These are phyloP conservation scores for Closterium sp. DNA, from an alignment of 139 green algal species.

Conservation along the genomic window DNA sequence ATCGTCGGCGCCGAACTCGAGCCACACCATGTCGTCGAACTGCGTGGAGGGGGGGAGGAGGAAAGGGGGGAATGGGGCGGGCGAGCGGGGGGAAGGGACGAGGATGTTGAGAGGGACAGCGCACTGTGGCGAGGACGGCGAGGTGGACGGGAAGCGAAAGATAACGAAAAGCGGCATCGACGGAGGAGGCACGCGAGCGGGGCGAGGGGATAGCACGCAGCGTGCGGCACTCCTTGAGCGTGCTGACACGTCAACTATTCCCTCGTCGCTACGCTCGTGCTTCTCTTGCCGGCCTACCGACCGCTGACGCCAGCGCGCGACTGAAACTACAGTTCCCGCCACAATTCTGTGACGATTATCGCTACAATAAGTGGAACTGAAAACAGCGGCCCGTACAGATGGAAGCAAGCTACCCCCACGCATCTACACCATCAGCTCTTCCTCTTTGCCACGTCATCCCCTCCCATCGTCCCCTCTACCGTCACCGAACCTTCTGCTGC, in stretches of 20 bases:
- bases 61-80: not conserved
- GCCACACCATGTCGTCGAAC: conserved; percentile 32
- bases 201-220: not conserved
- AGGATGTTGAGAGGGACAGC: not conserved
- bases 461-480: not conserved
- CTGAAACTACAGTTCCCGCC: too few species aligned
- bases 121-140: too few species aligned
- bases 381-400: not conserved
- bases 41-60: conserved; percentile 36
- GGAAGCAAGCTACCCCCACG: not conserved
- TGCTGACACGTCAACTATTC: not conserved
- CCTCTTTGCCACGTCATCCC: not conserved
- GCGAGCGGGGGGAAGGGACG: too few species aligned
- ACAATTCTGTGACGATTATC: not conserved
- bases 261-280: not conserved
- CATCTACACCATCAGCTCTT: not conserved
- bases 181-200: not conserved
- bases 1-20: not conserved
- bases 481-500: not conserved
- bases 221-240: not conserved
- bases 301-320: not conserved
- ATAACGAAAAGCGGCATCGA: not conserved
- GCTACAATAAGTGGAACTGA: not conserved
- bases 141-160: too few species aligned
- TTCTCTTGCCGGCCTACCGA: not conserved